These are phyloP conservation scores for Silene latifolia DNA, from an alignment of 148 eudicot genomes.

Conservation along the genomic window DNA sequence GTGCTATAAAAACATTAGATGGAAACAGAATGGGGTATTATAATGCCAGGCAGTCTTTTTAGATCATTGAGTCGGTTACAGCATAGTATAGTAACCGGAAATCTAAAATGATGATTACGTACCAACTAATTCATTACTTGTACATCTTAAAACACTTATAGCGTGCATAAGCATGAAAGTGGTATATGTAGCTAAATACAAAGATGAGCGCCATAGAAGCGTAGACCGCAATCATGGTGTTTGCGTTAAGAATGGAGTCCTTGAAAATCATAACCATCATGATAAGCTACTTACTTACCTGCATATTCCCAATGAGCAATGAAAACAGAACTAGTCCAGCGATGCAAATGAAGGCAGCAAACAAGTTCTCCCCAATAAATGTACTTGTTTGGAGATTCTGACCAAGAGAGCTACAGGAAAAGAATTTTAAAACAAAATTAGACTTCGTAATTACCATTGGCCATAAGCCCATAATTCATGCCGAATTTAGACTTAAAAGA, in stretches of 20 bases:
- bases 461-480: neutral
- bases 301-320: conserved; percentile 86
- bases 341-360: conserved; percentile 55
- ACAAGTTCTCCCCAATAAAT: conserved; percentile 48
- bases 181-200: neutral
- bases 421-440: conserved; percentile 1
- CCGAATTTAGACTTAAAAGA: neutral
- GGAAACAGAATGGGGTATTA: neutral
- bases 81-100: neutral
- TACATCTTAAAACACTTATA: neutral
- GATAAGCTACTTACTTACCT: conserved; percentile 40
- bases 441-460: neutral
- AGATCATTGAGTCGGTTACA: neutral
- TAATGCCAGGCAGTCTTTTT: neutral
- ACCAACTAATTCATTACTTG: neutral
- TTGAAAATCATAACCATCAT: neutral
- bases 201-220: too few relatives aligned
- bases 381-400: conserved; percentile 74
- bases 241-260: neutral
- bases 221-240: neutral
- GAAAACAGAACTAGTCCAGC: conserved; percentile 68
- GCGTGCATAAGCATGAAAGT: neutral
- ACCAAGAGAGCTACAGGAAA: conserved; percentile 66
- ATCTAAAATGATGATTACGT: too few relatives aligned
- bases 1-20: neutral